Base-by-base conservation (phyloP, 73 alveolate species). In the Paramecium sonneborni region DNA sequence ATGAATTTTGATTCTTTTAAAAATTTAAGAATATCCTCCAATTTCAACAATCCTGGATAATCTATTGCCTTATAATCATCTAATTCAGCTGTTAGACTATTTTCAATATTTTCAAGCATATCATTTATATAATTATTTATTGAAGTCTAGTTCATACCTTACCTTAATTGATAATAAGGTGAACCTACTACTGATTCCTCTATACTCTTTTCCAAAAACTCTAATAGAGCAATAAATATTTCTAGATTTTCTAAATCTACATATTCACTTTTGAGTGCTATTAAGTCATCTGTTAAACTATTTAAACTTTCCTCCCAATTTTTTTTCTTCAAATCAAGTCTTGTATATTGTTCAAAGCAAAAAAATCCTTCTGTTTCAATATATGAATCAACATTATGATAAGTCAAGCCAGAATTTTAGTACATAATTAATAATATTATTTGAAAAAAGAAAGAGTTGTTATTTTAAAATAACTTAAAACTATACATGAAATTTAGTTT, bases 361-460 rank as follows among this genome's bases (percentile, higher is more conserved):
- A 35, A 72, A 38, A 72, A 72, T 0, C 86, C 86, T 72, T 72
- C 86, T 32, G 52, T 32, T 35, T 72, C 57, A 4, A 72, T 72
- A n/a, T 35, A 72, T 12, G 55, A 32, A 37, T 72, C 86, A 35
- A 72, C 86, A 72, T 72, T 72, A 72, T 72, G 86, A 72, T 72
- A 72, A 38, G 86, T 35, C 44, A 72, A 72, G 15, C 58, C 86
- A 72, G 86, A 41, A 72, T 35, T 72, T 35, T 72, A 35, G 86
- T 72, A 18, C 86, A 72, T 72, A 67, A 30, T 67, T 67, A 18
- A 52, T 18, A 4, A 52, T 52, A 52, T 11, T 52, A 18, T 52
- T 52, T 52, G 0, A 52, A 52, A n/a, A 52, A 52, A 23, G 18
- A 52, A 52, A 52, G 68, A 52, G 68, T 52, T 52, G 68, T 52